These are phyloP conservation scores for Thalassiosira oceanica DNA, from an alignment of 352 stramenopile species.

Conservation along the genomic window DNA sequence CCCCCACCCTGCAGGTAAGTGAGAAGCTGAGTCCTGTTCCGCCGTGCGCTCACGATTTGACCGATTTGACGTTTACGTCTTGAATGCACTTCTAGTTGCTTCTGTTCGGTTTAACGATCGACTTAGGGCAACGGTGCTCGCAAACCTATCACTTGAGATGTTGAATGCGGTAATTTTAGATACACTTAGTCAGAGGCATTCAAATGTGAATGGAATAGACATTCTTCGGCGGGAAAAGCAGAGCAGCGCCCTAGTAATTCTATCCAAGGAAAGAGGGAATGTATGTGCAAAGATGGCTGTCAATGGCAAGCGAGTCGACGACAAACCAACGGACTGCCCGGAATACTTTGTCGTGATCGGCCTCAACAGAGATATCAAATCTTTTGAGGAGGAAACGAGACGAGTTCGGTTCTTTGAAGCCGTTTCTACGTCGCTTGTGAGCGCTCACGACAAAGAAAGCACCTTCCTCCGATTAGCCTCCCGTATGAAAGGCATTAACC, in stretches of 20 bases:
- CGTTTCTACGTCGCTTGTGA: conserved; percentile 12
- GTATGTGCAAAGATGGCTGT: conserved; percentile 20
- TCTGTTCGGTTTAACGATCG: conserved; percentile 33
- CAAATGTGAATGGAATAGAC: conserved; percentile 17
- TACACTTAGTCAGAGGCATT: conserved; percentile 32
- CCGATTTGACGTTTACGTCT: conserved; percentile 7
- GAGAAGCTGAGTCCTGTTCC: no score
- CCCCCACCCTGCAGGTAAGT: no score
- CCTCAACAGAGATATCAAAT: conserved; percentile 22
- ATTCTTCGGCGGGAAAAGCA: conserved; percentile 34
- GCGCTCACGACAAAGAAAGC: conserved; percentile 13
- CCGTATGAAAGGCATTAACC: conserved; percentile 29
- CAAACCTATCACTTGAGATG: conserved; percentile 61
- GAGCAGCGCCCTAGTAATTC: conserved; percentile 22
- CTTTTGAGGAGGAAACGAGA: conserved; percentile 5
- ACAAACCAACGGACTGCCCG: conserved; percentile 64
- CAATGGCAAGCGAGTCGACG: conserved; percentile 32
- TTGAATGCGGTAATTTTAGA: conserved; percentile 50
- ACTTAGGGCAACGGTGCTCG: conserved; percentile 50
- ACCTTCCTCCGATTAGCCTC: conserved; percentile 33
- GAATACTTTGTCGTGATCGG: conserved; percentile 72
- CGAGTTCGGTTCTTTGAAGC: conserved; percentile 51
- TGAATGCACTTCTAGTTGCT: conserved; percentile 52
- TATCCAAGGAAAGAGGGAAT: conserved; percentile 19
- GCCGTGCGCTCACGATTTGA: no score